Evolutionary conservation across 1,284 basidiomycete species (phyloP).

Genomic region (Ceratobasidium sp.): DNA sequence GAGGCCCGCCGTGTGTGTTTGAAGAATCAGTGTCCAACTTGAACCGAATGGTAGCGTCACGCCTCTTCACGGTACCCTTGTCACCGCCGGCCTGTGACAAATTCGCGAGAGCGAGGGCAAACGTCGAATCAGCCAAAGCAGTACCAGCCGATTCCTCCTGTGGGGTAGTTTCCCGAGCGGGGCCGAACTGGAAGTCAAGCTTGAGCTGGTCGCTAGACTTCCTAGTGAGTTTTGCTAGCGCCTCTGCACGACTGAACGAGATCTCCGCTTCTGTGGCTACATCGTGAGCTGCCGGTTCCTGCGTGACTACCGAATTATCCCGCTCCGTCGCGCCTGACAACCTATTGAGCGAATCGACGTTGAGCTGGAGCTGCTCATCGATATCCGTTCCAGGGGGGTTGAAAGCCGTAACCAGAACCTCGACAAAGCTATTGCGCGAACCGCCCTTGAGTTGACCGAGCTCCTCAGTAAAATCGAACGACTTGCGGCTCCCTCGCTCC

Average conservation of each 20-base stretch:
- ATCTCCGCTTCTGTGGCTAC: slow-evolving; percentile 11
- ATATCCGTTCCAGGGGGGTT: slow-evolving; percentile 64
- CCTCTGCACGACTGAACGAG: slow-evolving; percentile 5
- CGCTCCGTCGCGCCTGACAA: not conserved
- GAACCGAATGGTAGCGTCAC: slow-evolving; percentile 46
- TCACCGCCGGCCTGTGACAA: not conserved
- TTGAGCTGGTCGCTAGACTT: slow-evolving; percentile 75
- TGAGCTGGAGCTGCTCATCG: slow-evolving; percentile 35
- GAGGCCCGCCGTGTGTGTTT: slow-evolving; percentile 65
- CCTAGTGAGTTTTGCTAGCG: slow-evolving; percentile 50
- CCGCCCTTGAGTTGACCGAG: slow-evolving; percentile 75
- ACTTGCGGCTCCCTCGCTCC: slow-evolving; percentile 75
- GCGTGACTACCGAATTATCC: not conserved
- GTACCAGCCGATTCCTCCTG: not conserved
- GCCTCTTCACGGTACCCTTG: not conserved
- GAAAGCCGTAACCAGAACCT: slow-evolving; percentile 83
- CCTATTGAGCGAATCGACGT: slow-evolving; percentile 10
- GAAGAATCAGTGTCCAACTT: slow-evolving; percentile 65
- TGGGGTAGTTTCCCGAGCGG: slow-evolving; percentile 51
- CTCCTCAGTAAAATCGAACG: slow-evolving; percentile 89
- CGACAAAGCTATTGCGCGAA: slow-evolving; percentile 80
- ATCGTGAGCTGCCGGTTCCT: not conserved
- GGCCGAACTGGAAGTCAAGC: slow-evolving; percentile 78
- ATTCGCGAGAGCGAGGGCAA: slow-evolving; percentile 11
- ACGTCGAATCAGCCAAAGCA: not conserved